phyloP scores from a whole-genome alignment of 192 early-diverging fungal species.

The Mortierella alpina region DNA sequence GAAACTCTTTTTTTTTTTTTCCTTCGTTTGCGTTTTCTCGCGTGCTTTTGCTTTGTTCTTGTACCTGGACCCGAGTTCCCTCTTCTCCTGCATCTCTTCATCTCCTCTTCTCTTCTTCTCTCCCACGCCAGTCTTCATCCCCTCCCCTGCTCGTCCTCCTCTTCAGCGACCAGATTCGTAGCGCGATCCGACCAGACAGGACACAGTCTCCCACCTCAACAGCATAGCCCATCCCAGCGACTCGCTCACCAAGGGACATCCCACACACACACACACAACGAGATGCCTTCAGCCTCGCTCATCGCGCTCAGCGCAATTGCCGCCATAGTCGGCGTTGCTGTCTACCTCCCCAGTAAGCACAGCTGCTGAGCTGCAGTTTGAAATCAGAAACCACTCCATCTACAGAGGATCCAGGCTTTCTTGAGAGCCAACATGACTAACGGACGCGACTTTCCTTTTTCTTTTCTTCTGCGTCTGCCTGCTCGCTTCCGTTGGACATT shows the following conservation, averaged over 20 bases:
- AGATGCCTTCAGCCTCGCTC: slow-evolving; percentile 29
- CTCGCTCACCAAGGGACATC: background rate
- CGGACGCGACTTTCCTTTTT: background rate
- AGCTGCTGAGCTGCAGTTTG: background rate
- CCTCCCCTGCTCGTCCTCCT: background rate
- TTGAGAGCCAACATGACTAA: background rate
- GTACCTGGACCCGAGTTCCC: background rate
- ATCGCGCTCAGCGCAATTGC: slow-evolving; percentile 22
- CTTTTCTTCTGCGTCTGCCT: background rate
- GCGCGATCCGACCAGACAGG: background rate
- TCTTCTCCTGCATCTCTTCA: background rate
- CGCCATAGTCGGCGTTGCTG: slow-evolving; percentile 33
- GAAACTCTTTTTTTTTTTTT: background rate
- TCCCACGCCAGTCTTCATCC: background rate
- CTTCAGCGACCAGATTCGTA: background rate
- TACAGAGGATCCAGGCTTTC: background rate
- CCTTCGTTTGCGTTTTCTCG: background rate
- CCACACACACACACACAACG: slow-evolving; percentile 2
- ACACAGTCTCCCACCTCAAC: background rate
- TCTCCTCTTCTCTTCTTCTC: background rate
- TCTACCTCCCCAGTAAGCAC: slow-evolving; percentile 47
- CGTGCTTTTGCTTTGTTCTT: background rate
- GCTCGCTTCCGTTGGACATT: background rate
- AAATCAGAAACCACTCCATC: background rate
- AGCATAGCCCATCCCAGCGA: background rate